These are phyloP conservation scores for Xylaria sp. DNA, from an alignment of 2,329 filamentous ascomycete genomes.

Conservation along the genomic window DNA sequence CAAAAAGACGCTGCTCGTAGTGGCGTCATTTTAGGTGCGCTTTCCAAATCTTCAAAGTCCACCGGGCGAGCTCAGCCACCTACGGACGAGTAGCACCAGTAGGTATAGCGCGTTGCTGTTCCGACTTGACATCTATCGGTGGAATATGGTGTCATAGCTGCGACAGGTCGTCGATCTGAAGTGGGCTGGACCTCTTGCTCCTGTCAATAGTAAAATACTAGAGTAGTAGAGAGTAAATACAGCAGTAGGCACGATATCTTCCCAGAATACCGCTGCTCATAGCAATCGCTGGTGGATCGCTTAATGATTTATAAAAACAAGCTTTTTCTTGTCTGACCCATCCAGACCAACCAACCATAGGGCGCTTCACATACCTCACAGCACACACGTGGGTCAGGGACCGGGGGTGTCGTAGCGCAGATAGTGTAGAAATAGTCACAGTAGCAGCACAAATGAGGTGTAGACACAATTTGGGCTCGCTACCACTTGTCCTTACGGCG, in stretches of 20 bases:
- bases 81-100: background rate
- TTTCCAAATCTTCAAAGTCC: constrained; percentile 20
- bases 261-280: too few species aligned
- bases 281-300: background rate
- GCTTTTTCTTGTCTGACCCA: background rate
- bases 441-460: background rate
- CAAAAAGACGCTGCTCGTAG: background rate
- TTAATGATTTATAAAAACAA: background rate
- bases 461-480: background rate
- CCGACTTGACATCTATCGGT: background rate
- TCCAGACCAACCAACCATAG: background rate
- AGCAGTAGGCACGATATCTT: background rate
- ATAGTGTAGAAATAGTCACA: background rate
- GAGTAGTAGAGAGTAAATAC: too few species aligned
- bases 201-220: background rate
- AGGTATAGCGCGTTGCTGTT: background rate
- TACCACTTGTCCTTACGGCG: background rate
- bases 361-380: background rate
- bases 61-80: constrained; percentile 7
- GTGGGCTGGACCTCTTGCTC: background rate
- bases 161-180: background rate
- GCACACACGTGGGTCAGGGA: constrained; percentile 1
- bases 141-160: constrained; percentile 7
- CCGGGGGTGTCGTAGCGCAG: background rate
- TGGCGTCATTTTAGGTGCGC: constrained; percentile 15